Base-by-base conservation (phyloP, 2,329 filamentous ascomycete genomes). In the Pochonia chlamydosporia region DNA sequence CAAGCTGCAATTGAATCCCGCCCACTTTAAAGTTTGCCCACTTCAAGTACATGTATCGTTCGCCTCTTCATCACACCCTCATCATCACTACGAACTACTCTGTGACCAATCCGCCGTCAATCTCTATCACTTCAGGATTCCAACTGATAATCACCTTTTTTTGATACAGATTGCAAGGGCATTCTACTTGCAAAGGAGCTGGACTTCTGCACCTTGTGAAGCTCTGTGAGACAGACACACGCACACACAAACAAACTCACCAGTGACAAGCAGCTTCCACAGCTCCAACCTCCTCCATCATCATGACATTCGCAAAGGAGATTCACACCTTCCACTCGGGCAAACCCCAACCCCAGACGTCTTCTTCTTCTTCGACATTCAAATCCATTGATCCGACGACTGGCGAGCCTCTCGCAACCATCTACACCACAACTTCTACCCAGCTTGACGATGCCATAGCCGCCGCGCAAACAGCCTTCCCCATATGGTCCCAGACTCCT, bases 251-350 rank as follows among this genome's bases (percentile, higher is more conserved):
- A n/a, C n/a, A n/a, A 37, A 37, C 9, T 16, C 7, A 37, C 33
- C 13, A 10, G 33, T 7, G n/a, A 37, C 9, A 37, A 41, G 21
- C 40, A 31, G 25, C 40, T 20, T 42, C 20, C 18, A 7, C 16
- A 23, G 8, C 14, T 41, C 10, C 39, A 9, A 26, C 39, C 5
- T 37, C 31, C 5, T 7, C 7, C 37, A 5, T 41, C 54, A 56
- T 44, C 50, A 68, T 69, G 66, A 63, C 66, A 16, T 67, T 67
- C 49, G 44, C 63, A 7, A 54, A 59, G 13, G 63, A 68, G 43
- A 68, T 69, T 54, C 78, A 86, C 61, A 82, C 89, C 53, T 93
- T 86, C 69, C 89, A 89, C 71, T 78, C 82, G 54, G 89, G 89
- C 64, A 76, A 78, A 61, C 68, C 75, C 39, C 87, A 89, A 59